Conservation (phyloP, 2,329 filamentous ascomycete genomes). For the Verticillium klebahnii region DNA sequence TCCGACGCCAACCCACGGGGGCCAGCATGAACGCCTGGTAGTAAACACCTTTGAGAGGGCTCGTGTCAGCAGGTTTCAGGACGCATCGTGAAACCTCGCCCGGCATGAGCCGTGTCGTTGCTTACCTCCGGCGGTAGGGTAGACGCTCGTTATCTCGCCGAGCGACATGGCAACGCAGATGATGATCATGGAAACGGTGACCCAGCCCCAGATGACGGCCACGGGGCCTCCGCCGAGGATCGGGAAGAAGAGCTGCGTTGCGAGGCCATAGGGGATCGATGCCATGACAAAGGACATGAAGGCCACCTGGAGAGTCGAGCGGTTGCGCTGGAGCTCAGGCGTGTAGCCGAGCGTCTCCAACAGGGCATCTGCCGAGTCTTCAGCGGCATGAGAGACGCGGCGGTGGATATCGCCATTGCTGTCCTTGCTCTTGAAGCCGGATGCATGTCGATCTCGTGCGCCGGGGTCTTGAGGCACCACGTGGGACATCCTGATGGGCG, state of each 20-base stretch:
- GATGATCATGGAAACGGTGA: conserved; percentile 64
- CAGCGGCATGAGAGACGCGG: conserved; percentile 13
- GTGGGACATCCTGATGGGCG: conserved; percentile 1
- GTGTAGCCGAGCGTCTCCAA: conserved; percentile 63
- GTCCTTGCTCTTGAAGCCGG: background rate
- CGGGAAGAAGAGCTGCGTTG: conserved; percentile 66
- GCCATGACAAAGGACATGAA: conserved; percentile 76
- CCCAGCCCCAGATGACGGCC: conserved; percentile 70
- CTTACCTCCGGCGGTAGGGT: conserved; percentile 66
- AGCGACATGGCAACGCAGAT: conserved; percentile 66
- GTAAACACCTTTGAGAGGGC: conserved; percentile 49
- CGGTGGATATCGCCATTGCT: background rate
- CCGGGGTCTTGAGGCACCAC: conserved; percentile 13
- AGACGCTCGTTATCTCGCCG: conserved; percentile 71
- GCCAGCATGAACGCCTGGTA: conserved; percentile 76
- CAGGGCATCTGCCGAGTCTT: conserved; percentile 53
- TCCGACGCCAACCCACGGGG: conserved; percentile 52
- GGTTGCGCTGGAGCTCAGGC: conserved; percentile 58
- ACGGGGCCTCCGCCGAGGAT: conserved; percentile 62
- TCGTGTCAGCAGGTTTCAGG: background rate
- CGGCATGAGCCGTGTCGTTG: background rate
- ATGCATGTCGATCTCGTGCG: background rate
- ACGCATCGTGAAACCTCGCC: background rate
- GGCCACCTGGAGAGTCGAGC: conserved; percentile 64
- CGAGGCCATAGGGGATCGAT: conserved; percentile 68